A percentile compares a stretch with the other conserved stretches of the same genome.
phyloP scores from a whole-genome alignment of 768 basidiomycete genomes.

The Podaxis mareebaensis region DNA sequence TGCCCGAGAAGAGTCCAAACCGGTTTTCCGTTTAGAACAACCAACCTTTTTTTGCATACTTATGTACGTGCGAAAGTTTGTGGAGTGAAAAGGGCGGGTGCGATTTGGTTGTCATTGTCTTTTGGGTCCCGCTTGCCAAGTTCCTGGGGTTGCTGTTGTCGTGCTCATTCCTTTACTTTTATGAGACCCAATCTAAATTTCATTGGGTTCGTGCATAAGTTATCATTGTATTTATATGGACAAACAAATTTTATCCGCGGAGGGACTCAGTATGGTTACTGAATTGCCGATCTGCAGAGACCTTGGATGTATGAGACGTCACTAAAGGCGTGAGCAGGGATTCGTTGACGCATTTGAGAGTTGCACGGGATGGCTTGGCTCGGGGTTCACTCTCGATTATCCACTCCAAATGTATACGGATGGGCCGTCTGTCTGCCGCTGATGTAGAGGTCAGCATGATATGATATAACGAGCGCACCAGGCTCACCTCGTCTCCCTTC shows the following conservation, averaged over 20 bases:
- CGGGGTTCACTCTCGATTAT: slow-evolving; percentile 74
- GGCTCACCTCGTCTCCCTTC: background rate
- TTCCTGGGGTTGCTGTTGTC: too few relatives aligned
- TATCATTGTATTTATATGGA: too few relatives aligned
- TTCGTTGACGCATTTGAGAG: slow-evolving; percentile 50
- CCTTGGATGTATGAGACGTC: background rate
- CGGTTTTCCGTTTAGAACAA: too few relatives aligned
- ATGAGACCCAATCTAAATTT: too few relatives aligned
- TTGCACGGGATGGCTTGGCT: slow-evolving; percentile 82
- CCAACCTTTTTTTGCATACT: too few relatives aligned
- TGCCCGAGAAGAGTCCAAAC: too few relatives aligned
- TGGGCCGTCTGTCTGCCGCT: slow-evolving; percentile 42
- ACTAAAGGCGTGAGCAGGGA: slow-evolving; percentile 24
- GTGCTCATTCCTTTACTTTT: too few relatives aligned
- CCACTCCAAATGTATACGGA: slow-evolving; percentile 84
- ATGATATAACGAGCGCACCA: background rate
- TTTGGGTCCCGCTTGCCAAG: too few relatives aligned
- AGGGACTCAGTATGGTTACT: background rate
- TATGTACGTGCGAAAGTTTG: too few relatives aligned
- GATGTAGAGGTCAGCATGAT: background rate
- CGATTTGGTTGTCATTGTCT: too few relatives aligned
- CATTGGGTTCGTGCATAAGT: too few relatives aligned
- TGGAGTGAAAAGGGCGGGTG: too few relatives aligned
- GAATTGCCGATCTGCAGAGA: background rate
- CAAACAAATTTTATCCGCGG: background rate